Evolutionary conservation across 2,329 filamentous ascomycete genomes (phyloP).

Genomic region (Alternaria triticimaculans): DNA sequence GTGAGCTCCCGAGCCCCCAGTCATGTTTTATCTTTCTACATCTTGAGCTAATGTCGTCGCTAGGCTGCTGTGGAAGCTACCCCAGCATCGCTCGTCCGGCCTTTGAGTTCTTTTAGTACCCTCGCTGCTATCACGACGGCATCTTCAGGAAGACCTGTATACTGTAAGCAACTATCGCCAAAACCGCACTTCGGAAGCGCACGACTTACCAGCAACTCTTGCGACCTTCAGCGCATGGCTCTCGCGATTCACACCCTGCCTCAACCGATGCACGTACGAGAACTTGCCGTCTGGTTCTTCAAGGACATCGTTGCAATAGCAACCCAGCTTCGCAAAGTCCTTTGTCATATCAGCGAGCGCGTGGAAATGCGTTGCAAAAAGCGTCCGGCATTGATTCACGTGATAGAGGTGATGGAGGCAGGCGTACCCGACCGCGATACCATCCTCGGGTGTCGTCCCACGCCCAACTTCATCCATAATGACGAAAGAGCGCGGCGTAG

Average conservation of each 20-base stretch:
- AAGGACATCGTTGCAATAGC: slow-evolving; percentile 88
- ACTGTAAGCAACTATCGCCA: slow-evolving; percentile 6
- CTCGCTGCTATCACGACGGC: slow-evolving; percentile 72
- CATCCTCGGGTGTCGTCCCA: slow-evolving; percentile 92
- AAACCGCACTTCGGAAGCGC: neutral
- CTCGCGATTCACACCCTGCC: slow-evolving; percentile 79
- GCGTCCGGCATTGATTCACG: slow-evolving; percentile 76
- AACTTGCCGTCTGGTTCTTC: slow-evolving; percentile 72
- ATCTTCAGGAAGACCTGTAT: slow-evolving; percentile 68
- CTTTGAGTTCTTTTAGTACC: slow-evolving; percentile 56
- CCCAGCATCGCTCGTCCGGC: neutral
- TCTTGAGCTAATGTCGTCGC: neutral
- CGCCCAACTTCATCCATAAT: slow-evolving; percentile 99
- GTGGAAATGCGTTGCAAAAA: slow-evolving; percentile 98
- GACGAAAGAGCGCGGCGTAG: slow-evolving; percentile 82
- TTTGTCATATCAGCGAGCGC: slow-evolving; percentile 76
- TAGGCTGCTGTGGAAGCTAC: neutral
- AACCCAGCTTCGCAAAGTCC: slow-evolving; percentile 65
- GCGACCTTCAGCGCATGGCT: slow-evolving; percentile 98
- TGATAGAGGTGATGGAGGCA: slow-evolving; percentile 83
- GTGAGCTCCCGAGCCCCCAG: rapidly evolving
- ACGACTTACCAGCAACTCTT: slow-evolving; percentile 68
- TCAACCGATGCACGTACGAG: slow-evolving; percentile 83
- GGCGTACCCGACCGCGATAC: slow-evolving; percentile 86
- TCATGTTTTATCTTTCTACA: neutral